Percentiles rank a stretch among this genome's conserved stretches.
These are phyloP conservation scores for Udeniomyces megalosporus DNA, from an alignment of 768 basidiomycete species.

Conservation along the genomic window DNA sequence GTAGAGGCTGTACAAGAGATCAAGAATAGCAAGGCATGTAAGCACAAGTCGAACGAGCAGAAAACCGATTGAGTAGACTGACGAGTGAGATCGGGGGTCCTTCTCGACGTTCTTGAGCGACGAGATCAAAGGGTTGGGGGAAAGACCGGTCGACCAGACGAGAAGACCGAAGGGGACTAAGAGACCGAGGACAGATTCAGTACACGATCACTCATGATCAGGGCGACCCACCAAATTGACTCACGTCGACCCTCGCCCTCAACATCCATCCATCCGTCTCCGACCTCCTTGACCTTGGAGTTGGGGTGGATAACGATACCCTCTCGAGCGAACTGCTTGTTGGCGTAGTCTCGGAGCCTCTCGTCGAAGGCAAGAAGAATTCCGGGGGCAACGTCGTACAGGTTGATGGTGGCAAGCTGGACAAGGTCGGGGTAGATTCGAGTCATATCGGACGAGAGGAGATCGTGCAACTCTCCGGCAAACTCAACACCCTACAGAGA, in stretches of 20 bases:
- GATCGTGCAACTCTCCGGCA: constrained; percentile 63
- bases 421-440: constrained; percentile 45
- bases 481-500: constrained; percentile 52
- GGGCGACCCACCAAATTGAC: background rate
- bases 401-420: constrained; percentile 37
- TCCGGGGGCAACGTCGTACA: constrained; percentile 65
- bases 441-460: constrained; percentile 49
- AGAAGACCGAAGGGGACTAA: constrained; percentile 64
- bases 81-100: constrained; percentile 45
- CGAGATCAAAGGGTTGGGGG: constrained; percentile 61
- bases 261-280: constrained; percentile 49
- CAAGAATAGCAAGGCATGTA: too few relatives aligned
- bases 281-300: constrained; percentile 46
- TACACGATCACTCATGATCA: background rate
- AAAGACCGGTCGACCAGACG: constrained; percentile 75
- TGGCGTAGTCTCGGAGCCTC: constrained; percentile 16
- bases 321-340: constrained; percentile 44
- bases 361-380: constrained; percentile 63
- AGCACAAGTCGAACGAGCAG: background rate
- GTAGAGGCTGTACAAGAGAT: constrained; percentile 32
- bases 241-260: constrained; percentile 34
- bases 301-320: constrained; percentile 56
- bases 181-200: background rate
- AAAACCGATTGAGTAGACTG: background rate
- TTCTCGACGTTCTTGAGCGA: constrained; percentile 46